A percentile compares a stretch with the other conserved stretches of the same genome.
phyloP scores from a whole-genome alignment of 2,329 filamentous ascomycete species.

The Simplicillium sp. region DNA sequence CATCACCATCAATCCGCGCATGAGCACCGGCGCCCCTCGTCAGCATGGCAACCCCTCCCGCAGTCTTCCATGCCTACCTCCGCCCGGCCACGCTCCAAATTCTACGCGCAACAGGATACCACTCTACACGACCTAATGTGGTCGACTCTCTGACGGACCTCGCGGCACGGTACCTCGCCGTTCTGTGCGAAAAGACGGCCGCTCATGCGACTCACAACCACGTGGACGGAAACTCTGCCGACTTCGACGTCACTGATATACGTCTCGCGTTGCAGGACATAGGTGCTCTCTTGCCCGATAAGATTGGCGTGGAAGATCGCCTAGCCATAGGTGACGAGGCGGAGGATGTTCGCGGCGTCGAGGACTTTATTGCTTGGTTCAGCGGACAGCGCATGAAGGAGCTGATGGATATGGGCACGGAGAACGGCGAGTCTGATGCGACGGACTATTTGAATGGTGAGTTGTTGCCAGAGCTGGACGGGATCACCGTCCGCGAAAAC shows the following conservation, averaged over 20 bases:
- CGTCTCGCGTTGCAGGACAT: constrained; percentile 77
- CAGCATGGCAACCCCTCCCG: constrained; percentile 34
- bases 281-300: constrained; percentile 63
- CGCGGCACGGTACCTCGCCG: constrained; percentile 67
- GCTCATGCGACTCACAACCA: constrained; percentile 61
- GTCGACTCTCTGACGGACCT: constrained; percentile 85
- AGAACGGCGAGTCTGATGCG: constrained; percentile 54
- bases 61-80: constrained; percentile 64
- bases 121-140: constrained; percentile 69
- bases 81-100: constrained; percentile 85
- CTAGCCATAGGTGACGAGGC: constrained; percentile 40
- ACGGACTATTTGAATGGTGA: constrained; percentile 62
- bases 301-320: constrained; percentile 58
- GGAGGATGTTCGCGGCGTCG: constrained; percentile 69
- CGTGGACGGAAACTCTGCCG: constrained; percentile 34
- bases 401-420: constrained; percentile 70
- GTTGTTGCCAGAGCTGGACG: constrained; percentile 10
- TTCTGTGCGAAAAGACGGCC: constrained; percentile 65
- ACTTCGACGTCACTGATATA: constrained; percentile 57
- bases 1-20: too few relatives aligned
- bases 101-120: constrained; percentile 83
- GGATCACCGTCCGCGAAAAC: too few relatives aligned
- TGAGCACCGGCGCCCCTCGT: neutral
- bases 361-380: constrained; percentile 74
- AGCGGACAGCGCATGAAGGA: constrained; percentile 64